A percentile compares a stretch with the other conserved stretches of the same genome.
phyloP scores from a whole-genome alignment of 768 basidiomycete genomes.

The Tylopilus sp. region DNA sequence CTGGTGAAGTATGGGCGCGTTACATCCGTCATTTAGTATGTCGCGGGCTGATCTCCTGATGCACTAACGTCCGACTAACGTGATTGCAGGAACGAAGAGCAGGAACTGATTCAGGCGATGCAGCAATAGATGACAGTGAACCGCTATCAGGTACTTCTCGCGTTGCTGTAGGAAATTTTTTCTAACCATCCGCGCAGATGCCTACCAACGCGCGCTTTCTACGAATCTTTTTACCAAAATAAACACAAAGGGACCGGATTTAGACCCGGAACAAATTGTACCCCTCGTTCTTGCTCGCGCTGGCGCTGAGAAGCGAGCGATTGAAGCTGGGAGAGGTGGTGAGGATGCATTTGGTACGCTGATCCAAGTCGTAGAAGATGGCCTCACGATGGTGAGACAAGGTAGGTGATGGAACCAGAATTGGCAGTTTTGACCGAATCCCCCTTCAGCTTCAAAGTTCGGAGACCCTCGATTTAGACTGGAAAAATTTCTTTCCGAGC shows the following conservation, averaged over 20 bases:
- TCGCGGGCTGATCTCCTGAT: not conserved
- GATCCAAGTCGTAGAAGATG: constrained; percentile 58
- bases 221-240: constrained; percentile 47
- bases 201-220: constrained; percentile 54
- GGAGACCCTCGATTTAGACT: constrained; percentile 78
- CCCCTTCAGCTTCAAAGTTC: constrained; percentile 46
- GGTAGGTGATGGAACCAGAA: constrained; percentile 34
- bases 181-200: constrained; percentile 37
- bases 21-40: constrained; percentile 71
- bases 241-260: constrained; percentile 15
- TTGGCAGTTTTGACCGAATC: not conserved
- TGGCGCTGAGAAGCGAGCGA: constrained; percentile 55
- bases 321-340: constrained; percentile 48
- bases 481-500: constrained; percentile 76
- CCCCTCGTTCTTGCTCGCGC: constrained; percentile 62
- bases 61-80: not conserved
- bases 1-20: constrained; percentile 75
- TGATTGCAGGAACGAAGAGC: constrained; percentile 19
- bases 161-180: not conserved
- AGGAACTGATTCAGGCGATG: constrained; percentile 15
- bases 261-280: constrained; percentile 64
- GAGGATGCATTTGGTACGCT: constrained; percentile 51
- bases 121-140: constrained; percentile 19
- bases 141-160: constrained; percentile 22
- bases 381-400: constrained; percentile 56